These are phyloP conservation scores for Penicilliopsis zonata DNA, from an alignment of 495 filamentous ascomycete species.

Conservation along the genomic window DNA sequence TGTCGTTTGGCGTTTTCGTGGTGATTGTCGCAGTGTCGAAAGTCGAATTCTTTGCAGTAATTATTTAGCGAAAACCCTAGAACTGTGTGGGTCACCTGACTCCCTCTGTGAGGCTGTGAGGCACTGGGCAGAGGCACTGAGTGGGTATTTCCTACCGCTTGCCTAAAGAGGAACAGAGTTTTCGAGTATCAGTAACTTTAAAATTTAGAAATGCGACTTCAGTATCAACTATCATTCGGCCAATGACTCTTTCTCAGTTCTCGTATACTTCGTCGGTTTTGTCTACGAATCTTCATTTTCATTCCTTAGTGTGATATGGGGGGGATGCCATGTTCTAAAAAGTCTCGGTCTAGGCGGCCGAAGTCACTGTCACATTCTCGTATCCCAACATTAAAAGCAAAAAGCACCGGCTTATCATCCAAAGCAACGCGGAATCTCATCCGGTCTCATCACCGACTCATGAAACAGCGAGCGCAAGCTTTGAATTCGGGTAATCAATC, in stretches of 20 bases:
- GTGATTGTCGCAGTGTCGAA: constrained; percentile 34
- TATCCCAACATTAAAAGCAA: constrained; percentile 43
- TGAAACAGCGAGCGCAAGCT: constrained; percentile 66
- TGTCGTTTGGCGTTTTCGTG: constrained; percentile 40
- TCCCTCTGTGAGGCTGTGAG: constrained; percentile 1
- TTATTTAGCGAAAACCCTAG: constrained; percentile 37
- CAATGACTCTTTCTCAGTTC: too few species aligned
- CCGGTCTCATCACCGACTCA: constrained; percentile 68
- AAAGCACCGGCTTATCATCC: constrained; percentile 55
- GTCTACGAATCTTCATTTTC: too few species aligned
- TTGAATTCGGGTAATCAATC: constrained; percentile 45
- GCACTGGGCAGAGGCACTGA: not conserved
- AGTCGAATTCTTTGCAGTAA: constrained; percentile 31
- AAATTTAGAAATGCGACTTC: too few species aligned
- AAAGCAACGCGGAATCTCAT: constrained; percentile 74
- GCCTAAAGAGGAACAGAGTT: too few species aligned
- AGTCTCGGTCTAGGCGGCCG: constrained; percentile 19
- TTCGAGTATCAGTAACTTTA: too few species aligned
- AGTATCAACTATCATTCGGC: too few species aligned
- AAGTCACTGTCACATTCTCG: constrained; percentile 56
- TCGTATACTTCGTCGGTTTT: too few species aligned
- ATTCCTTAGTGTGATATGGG: too few species aligned
- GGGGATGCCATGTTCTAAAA: constrained; percentile 22
- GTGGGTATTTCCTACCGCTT: constrained; percentile 1
- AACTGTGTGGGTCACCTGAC: constrained; percentile 40